Evolutionary conservation across 345 rosid species (phyloP), one percentile per base, ranked within the genome.

Genomic region (Pugionium cornutum): DNA sequence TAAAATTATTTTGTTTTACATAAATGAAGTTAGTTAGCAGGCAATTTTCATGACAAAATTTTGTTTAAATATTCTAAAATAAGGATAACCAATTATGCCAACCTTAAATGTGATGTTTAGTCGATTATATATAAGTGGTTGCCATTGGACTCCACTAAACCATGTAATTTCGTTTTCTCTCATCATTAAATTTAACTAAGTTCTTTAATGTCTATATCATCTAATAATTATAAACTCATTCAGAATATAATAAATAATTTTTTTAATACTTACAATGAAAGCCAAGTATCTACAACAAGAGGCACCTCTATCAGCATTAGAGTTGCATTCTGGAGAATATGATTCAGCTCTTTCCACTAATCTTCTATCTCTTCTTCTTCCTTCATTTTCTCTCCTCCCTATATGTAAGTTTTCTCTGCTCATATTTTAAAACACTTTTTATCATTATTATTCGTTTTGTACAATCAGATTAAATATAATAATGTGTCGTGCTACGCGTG

Each of bases 281-380:
- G 88, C 91, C 71, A 86, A 66, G 6, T 78, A 74, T 50, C 89
- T 77, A 79, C 88, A 89, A 58, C 75, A 80, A 25, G 85, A 70
- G 18, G 80, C 83, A 28, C 77, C 72, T 64, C 83, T 76, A 46
- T 77, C 78, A 3, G 80, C 78, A 0, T 77, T 74, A 2, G 83
- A 69, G 33, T 64, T 32, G 69, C 89, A 87, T 36, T 83, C 82
- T 32, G 37, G 73, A 2, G 61, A 53, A 30, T 73, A 67, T 4
- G 67, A 40, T 28, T 34, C 70, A 34, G 8, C 50, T 48, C 63
- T 45, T 1, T 62, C 45, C 61, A 44, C 58, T 58, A 58, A 3
- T 65, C 72, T 73, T 45, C 67, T 66, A 2, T 4, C 50, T 43
- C 62, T n/a, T 63, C 72, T 55, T 69, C 78, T 10, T 64, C 76